A percentile compares a stretch with the other conserved stretches of the same genome.
phyloP scores from a whole-genome alignment of 2,329 filamentous ascomycete genomes.

The Aspergillus sclerotialis region DNA sequence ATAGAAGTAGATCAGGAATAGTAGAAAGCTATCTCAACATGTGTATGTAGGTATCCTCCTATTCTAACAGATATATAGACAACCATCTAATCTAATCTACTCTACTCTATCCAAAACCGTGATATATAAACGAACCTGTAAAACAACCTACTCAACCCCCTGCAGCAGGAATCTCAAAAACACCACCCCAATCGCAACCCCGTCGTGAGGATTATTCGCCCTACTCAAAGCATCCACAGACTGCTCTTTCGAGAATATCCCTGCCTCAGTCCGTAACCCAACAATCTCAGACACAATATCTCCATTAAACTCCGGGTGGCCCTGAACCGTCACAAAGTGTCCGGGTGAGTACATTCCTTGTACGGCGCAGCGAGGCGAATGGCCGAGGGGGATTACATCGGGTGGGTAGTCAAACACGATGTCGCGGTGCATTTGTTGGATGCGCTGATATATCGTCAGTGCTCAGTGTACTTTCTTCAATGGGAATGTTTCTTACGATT shows the following conservation, averaged over 20 bases:
- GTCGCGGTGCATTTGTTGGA: slow-evolving; percentile 86
- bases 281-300: slow-evolving; percentile 66
- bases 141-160: slow-evolving; percentile 7
- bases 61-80: no score
- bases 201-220: slow-evolving; percentile 65
- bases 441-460: slow-evolving; percentile 16
- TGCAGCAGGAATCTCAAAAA: slow-evolving; percentile 73
- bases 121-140: neutral
- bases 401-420: slow-evolving; percentile 59
- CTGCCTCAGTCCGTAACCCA: slow-evolving; percentile 54
- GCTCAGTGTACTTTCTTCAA: neutral
- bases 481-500: slow-evolving; percentile 39
- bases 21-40: no score
- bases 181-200: slow-evolving; percentile 63
- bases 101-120: neutral
- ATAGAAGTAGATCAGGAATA: no score
- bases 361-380: slow-evolving; percentile 60
- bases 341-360: slow-evolving; percentile 70
- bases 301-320: slow-evolving; percentile 75
- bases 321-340: slow-evolving; percentile 69
- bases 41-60: no score
- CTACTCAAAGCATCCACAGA: slow-evolving; percentile 63
- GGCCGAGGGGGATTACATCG: slow-evolving; percentile 57
- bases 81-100: no score
- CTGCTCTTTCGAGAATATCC: slow-evolving; percentile 63